phyloP scores from a whole-genome alignment of 306 rosid genomes.

The Sechiopsis laciniata region DNA sequence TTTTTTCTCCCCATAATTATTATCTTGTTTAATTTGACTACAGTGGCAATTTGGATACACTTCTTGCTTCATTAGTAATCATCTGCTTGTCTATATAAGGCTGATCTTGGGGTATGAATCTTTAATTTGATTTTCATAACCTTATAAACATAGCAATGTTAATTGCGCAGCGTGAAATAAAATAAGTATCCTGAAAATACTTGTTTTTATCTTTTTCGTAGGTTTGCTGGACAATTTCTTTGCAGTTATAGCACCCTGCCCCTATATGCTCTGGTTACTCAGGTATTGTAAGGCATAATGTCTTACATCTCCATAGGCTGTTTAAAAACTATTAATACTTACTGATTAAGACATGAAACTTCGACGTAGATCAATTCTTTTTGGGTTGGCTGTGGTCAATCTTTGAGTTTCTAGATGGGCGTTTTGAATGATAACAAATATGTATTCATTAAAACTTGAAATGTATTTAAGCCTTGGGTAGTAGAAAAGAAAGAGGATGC shows the following conservation, averaged over 20 bases:
- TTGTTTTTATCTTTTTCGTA: constrained; percentile 28
- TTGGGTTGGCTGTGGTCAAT: not conserved
- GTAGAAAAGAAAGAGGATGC: not conserved
- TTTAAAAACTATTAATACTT: not conserved
- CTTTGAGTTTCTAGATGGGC: not conserved
- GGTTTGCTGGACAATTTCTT: constrained; percentile 86
- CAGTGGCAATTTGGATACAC: constrained; percentile 97
- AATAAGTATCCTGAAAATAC: constrained; percentile 21
- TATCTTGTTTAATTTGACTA: constrained; percentile 27
- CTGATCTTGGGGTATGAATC: constrained; percentile 82
- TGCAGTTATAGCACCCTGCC: constrained; percentile 99
- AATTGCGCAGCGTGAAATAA: too few species aligned
- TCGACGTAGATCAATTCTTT: not conserved
- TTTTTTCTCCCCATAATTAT: constrained; percentile 20
- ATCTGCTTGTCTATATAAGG: constrained; percentile 63
- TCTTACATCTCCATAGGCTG: not conserved
- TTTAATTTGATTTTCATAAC: constrained; percentile 11
- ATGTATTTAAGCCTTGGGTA: not conserved
- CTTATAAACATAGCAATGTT: constrained; percentile 6
- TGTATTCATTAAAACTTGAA: not conserved
- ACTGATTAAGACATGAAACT: not conserved
- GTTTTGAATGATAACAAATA: not conserved
- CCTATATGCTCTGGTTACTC: constrained; percentile 90
- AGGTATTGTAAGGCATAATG: constrained; percentile 40
- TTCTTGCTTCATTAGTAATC: constrained; percentile 81